These are phyloP conservation scores for Croton laevigatus DNA, from an alignment of 441 rosid genomes.

Conservation along the genomic window DNA sequence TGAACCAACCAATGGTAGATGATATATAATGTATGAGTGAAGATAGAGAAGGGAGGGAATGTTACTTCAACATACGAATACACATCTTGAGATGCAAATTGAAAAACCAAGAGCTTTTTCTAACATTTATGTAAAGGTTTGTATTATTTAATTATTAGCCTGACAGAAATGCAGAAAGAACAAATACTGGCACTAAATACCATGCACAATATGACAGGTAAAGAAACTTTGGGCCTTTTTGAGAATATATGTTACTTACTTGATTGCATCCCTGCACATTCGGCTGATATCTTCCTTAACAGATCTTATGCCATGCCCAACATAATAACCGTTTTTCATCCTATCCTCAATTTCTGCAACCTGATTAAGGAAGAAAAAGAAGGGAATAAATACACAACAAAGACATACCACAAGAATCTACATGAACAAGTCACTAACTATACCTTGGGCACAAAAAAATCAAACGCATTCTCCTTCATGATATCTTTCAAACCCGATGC, in stretches of 20 bases:
- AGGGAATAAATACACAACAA: conserved; percentile 18
- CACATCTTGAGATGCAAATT: background rate
- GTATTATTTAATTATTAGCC: background rate
- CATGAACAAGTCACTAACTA: conserved; percentile 18
- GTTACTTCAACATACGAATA: too few species aligned
- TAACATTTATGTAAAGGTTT: background rate
- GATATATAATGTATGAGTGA: too few species aligned
- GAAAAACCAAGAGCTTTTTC: background rate
- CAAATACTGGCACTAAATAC: background rate
- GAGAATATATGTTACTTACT: conserved; percentile 43
- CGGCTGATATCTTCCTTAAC: conserved; percentile 96
- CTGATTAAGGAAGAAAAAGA: conserved; percentile 41
- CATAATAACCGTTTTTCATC: conserved; percentile 86
- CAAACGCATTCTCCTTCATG: conserved; percentile 91
- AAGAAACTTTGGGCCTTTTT: background rate
- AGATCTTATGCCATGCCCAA: conserved; percentile 76
- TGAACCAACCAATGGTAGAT: conserved; percentile 46
- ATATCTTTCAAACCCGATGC: conserved; percentile 86
- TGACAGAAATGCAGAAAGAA: background rate
- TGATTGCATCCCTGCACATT: conserved; percentile 99
- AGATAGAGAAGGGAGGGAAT: too few species aligned
- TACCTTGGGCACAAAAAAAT: conserved; percentile 89
- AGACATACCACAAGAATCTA: conserved; percentile 15
- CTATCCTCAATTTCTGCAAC: conserved; percentile 86
- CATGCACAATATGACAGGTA: background rate